A percentile compares a stretch with the other conserved stretches of the same genome.
These are phyloP conservation scores for Rhizoclosmatium sp. DNA, from an alignment of 192 early-diverging fungal genomes.

Conservation along the genomic window DNA sequence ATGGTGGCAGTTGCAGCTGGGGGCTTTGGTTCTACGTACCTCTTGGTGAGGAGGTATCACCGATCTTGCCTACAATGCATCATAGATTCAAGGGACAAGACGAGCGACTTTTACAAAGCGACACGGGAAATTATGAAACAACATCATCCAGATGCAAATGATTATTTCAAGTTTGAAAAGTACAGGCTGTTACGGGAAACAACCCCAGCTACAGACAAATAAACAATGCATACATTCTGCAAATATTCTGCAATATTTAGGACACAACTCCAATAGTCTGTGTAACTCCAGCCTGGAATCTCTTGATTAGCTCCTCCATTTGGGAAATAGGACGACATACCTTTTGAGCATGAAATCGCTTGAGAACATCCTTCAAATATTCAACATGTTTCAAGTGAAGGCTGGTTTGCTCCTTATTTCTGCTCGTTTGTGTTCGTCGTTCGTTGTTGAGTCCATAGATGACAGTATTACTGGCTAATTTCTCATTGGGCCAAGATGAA, in stretches of 20 bases:
- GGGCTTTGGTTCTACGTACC: neutral
- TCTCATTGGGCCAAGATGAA: slow-evolving; percentile 65
- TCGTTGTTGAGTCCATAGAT: slow-evolving; percentile 67
- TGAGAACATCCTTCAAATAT: slow-evolving; percentile 67
- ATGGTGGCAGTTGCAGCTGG: slow-evolving; percentile 17
- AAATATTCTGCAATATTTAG: neutral
- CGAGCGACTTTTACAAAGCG: slow-evolving; percentile 25
- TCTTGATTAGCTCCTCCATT: neutral
- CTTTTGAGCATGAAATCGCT: slow-evolving; percentile 35
- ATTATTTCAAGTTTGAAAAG: slow-evolving; percentile 26
- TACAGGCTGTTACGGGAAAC: slow-evolving; percentile 6
- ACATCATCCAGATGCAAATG: slow-evolving; percentile 11
- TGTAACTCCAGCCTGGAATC: slow-evolving; percentile 5
- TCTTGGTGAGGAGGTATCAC: slow-evolving; percentile 9
- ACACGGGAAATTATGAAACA: slow-evolving; percentile 8
- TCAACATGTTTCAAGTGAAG: slow-evolving; percentile 76
- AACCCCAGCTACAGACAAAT: neutral
- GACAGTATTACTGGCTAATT: slow-evolving; percentile 68
- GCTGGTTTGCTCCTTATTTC: slow-evolving; percentile 54
- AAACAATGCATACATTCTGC: neutral
- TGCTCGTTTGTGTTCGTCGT: slow-evolving; percentile 58
- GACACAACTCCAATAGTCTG: slow-evolving; percentile 28
- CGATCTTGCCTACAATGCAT: slow-evolving; percentile 24
- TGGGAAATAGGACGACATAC: neutral
- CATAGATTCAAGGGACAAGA: slow-evolving; percentile 20